Base-by-base conservation (phyloP, 805 yeast genomes). In the Myxozyma mucilagina region DNA sequence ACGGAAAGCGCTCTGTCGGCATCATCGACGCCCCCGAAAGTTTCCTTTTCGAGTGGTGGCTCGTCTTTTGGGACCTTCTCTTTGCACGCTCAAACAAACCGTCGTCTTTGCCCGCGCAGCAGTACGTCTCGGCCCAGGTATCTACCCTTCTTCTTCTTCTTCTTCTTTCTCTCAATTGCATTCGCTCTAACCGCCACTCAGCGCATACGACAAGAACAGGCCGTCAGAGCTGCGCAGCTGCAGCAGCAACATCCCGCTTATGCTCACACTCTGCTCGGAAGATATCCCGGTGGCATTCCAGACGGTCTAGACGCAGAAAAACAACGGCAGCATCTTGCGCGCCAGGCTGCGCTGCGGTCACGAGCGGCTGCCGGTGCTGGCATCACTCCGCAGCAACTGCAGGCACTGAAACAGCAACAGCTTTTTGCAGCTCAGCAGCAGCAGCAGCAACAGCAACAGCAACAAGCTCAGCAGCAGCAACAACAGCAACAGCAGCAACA, bases 1-100 rank as follows among this genome's bases (percentile, higher is more conserved):
- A n/a, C n/a, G n/a, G n/a, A n/a, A n/a, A n/a, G n/a, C n/a, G 53
- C 41, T 63, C 66, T 14, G 60, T 63, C 44, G 66, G 66, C 14
- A 59, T 63, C 36, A 82, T 88, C 81, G 94, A 90, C 70, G 87
- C 96, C 1, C 94, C 96, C 0, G 89, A 87, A 68, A 94, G 97
- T 6, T 91, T 90, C 70, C 75, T 91, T 29, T 86, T 84, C 69
- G 97, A 92, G 73, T 91, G 97, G 97, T 91, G 97, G 97, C 90
- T 85, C 77, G 85, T 92, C 16, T 92, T 91, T 72, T 92, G 97
- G 97, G 97, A 91, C 72, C 86, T 90, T 34, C 89, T 87, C 74
- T 88, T 88, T 70, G 96, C 96, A 2, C 81, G 90, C 68, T 84
- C 89, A 45, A 84, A 82, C 64, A 78, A 85, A 60, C 87, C 84